These are phyloP conservation scores for Phytophthora foliorum DNA, from an alignment of 352 stramenopile species.

Conservation along the genomic window DNA sequence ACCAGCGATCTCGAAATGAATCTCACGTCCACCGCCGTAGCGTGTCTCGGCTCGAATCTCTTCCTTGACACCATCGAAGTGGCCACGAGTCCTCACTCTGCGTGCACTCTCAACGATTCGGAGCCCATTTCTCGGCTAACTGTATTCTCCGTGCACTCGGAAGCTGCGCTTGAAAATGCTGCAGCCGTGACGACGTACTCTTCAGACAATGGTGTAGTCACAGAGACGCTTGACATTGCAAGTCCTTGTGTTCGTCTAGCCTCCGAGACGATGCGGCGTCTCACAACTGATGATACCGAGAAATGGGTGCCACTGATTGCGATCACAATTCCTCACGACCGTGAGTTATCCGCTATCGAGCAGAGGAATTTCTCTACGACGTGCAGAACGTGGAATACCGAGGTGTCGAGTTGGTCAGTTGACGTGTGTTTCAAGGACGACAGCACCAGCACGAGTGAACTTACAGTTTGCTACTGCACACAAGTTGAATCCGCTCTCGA, in stretches of 20 bases:
- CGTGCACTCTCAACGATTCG: conserved; percentile 51
- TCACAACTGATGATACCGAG: neutral
- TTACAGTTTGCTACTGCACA: conserved; percentile 73
- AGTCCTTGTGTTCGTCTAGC: conserved; percentile 53
- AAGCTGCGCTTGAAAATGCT: conserved; percentile 36
- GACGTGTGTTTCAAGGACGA: conserved; percentile 76
- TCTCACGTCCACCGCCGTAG: conserved; percentile 52
- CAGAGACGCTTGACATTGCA: conserved; percentile 43
- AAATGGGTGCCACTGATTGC: conserved; percentile 55
- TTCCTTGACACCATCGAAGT: conserved; percentile 67
- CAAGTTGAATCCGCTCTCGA: conserved; percentile 70
- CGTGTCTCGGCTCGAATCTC: conserved; percentile 56
- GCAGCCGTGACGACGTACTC: conserved; percentile 20
- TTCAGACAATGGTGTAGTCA: conserved; percentile 22
- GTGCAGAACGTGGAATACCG: conserved; percentile 64
- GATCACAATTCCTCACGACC: conserved; percentile 59
- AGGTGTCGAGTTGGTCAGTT: conserved; percentile 44
- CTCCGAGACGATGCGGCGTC: conserved; percentile 21
- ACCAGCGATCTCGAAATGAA: conserved; percentile 39
- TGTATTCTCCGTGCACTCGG: conserved; percentile 59
- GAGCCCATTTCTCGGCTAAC: conserved; percentile 53
- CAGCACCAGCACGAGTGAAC: conserved; percentile 38
- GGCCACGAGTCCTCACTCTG: conserved; percentile 43
- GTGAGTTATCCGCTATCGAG: conserved; percentile 53
- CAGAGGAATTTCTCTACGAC: conserved; percentile 69